Base-by-base conservation (phyloP, 2,329 filamentous ascomycete species). In the Gremmenia infestans region DNA sequence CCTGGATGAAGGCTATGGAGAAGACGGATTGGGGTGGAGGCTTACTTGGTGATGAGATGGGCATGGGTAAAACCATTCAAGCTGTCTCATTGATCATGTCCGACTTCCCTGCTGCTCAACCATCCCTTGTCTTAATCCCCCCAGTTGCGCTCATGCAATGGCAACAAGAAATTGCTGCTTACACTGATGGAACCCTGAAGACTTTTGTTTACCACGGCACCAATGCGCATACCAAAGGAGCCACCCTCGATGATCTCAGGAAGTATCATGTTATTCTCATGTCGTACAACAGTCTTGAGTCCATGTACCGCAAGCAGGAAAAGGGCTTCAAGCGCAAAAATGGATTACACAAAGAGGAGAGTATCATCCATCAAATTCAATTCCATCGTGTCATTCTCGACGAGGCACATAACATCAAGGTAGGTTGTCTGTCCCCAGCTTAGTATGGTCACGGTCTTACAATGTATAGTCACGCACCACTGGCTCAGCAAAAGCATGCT, bases 41-140 rank as follows among this genome's bases (percentile, higher is more conserved):
- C 14, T 78, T 99, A 2, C 81, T 99, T 2, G 94, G 94, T 57
- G 94, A 99, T 65, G 94, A 99, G 73, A 99, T 99, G 94, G 94
- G 94, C 6, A 89, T 99, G 74, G 94, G 94, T 50, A 99, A 99
- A 76, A 99, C 94, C 0, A 97, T 99, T 50, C 94, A 99, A 72
- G 93, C 94, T 2, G 94, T 99, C 17, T 97, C 93, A 3, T 81
- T 99, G 46, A 91, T 99, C 72, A 97, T 97, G 94, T 97, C 93
- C 0, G 92, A 97, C 70, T 97, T 89, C 66, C 93, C 92, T 3
- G 88, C 86, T 22, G 88, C 87, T 63, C 76, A 87, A 53, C 93
- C 94, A 1, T 89, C 91, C 0, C 78, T 97, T 4, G 92, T 97
- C 1, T 80, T 97, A 36, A 91, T 96, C 0, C 93, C 93, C 0